phyloP scores from a whole-genome alignment of 305 asterid genomes.

The Fraxinus greggii region DNA sequence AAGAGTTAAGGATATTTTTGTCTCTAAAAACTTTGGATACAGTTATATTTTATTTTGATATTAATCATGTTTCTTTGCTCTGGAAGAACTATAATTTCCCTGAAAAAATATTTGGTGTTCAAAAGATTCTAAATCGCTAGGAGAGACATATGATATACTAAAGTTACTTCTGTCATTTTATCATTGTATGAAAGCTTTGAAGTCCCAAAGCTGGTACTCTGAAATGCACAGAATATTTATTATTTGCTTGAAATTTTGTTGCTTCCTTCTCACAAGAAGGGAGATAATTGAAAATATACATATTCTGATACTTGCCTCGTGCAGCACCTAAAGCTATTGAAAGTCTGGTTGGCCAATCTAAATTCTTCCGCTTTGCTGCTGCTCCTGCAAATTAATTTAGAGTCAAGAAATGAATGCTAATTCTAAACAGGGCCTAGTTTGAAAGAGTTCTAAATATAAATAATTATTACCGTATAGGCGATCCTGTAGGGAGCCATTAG shows the following conservation, averaged over 20 bases:
- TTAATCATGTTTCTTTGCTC: background rate
- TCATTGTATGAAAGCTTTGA: background rate
- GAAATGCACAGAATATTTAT: background rate
- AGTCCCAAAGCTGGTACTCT: background rate
- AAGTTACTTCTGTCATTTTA: background rate
- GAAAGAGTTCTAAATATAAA: background rate
- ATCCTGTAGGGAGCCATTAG: conserved; percentile 82
- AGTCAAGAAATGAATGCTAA: conserved; percentile 20
- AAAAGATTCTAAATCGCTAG: background rate
- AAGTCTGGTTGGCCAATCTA: conserved; percentile 89
- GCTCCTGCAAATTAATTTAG: conserved; percentile 52
- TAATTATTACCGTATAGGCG: conserved; percentile 69
- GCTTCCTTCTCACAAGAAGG: background rate
- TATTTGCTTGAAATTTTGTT: background rate
- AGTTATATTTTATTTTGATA: background rate
- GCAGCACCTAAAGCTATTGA: conserved; percentile 91
- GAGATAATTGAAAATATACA: conserved; percentile 17
- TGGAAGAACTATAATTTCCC: background rate
- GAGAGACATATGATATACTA: background rate
- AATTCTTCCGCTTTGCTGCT: conserved; percentile 72
- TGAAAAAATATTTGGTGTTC: background rate
- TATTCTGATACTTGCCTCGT: conserved; percentile 63
- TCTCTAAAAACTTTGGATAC: background rate
- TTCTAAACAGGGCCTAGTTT: conserved; percentile 15
- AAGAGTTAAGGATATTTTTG: background rate